A percentile compares a stretch with the other conserved stretches of the same genome.
Conservation (phyloP, 2,329 filamentous ascomycete species). For the Pseudogymnoascus sp. region DNA sequence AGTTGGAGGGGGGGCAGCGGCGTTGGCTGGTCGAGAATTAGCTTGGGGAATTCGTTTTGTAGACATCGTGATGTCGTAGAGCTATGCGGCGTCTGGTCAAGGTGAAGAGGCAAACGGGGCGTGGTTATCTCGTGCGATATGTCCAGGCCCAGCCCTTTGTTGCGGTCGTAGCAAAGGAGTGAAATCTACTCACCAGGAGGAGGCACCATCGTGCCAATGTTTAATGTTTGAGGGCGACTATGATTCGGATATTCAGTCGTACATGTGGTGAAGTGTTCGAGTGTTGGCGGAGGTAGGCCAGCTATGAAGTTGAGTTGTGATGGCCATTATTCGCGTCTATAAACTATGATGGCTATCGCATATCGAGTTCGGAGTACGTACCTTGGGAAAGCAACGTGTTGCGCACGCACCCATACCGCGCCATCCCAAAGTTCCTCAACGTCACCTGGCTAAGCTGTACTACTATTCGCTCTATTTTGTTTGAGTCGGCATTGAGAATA, state of each 20-base stretch:
- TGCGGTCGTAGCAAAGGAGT: background rate
- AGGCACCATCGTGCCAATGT: background rate
- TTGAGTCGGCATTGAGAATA: conserved; percentile 3
- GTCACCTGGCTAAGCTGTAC: background rate
- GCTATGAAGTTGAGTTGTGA: background rate
- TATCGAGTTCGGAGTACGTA: conserved; percentile 3
- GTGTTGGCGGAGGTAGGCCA: background rate
- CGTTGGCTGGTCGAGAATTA: conserved; percentile 24
- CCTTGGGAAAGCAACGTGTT: background rate
- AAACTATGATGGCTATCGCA: background rate
- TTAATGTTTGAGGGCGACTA: background rate
- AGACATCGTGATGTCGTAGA: background rate
- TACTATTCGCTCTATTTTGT: background rate
- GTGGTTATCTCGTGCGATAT: background rate
- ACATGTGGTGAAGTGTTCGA: background rate
- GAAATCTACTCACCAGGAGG: background rate
- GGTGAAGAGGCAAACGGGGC: background rate
- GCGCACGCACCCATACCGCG: background rate
- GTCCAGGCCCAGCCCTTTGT: background rate
- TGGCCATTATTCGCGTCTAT: background rate
- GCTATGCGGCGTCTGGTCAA: background rate
- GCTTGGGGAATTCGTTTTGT: background rate
- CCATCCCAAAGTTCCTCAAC: conserved; percentile 1
- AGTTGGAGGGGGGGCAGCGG: conserved; percentile 42
- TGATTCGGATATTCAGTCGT: background rate